Base-by-base conservation (phyloP, 139 green algal species). In the Chlamydomonas sphaeroides region DNA sequence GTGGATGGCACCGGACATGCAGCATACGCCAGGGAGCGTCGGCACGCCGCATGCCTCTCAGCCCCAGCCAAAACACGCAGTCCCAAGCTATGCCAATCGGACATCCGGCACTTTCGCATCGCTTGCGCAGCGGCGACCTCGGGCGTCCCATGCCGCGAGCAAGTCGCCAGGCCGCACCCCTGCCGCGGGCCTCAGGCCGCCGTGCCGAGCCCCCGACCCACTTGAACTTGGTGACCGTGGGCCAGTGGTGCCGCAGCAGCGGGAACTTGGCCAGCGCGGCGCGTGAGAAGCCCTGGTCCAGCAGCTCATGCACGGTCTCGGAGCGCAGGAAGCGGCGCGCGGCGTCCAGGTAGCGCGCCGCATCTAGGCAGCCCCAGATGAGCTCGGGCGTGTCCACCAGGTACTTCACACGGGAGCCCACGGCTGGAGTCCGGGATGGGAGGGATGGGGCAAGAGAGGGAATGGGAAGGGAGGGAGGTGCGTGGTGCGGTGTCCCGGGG, bases 371-470 rank as follows among this genome's bases (percentile, higher is more conserved):
- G 33, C 96, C 95, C 93, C 96, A 99, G n/a, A 99, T 96, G 36
- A 96, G 89, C 90, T 99, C 97, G 1, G 96, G 96, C 0, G 97
- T 98, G 87, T 99, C 97, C 61, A 99, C 84, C 23, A 99, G 78
- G 88, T 96, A 99, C 75, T 98, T 98, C 36, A 99, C 88, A 23
- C 97, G 91, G 69, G 88, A 92, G 49, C 95, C 95, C 61, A 98
- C 63, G 30, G 89, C 93, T 95, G 83, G 33, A 51, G 48, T 23
- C 11, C 10, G 26, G 21, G 35, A 33, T 53, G 26, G 15, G 38
- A 21, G 36, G 49, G 49, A 20, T 56, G 49, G 49, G 49, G n/a
- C n/a, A n/a, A n/a, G n/a, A n/a, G n/a, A n/a, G n/a, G n/a, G n/a
- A n/a, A n/a, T n/a, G n/a, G n/a, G n/a, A n/a, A 18, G 68, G 4